These are phyloP conservation scores for Epicoccum nigrum DNA, from an alignment of 2,329 filamentous ascomycete genomes.

Conservation along the genomic window DNA sequence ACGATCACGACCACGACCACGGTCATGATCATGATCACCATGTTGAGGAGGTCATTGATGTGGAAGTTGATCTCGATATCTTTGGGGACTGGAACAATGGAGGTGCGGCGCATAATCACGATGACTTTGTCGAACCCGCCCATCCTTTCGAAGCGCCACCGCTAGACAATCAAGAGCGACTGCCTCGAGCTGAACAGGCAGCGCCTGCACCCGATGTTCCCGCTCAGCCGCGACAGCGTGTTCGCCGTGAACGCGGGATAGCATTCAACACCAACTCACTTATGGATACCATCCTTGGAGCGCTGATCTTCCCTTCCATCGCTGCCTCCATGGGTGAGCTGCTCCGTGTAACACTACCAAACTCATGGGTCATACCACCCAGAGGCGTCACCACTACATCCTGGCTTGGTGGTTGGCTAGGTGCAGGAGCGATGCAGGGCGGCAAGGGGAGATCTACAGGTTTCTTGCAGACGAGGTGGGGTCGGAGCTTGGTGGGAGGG, in stretches of 20 bases:
- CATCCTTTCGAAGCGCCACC: conserved; percentile 45
- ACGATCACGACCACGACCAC: conserved; percentile 16
- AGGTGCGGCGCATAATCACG: conserved; percentile 39
- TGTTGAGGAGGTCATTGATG: conserved; percentile 57
- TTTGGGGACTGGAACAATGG: conserved; percentile 57
- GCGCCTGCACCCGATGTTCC: conserved; percentile 41
- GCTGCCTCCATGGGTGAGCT: conserved; percentile 79
- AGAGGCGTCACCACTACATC: conserved; percentile 22
- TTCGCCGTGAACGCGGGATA: conserved; percentile 55
- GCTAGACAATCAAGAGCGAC: conserved; percentile 30
- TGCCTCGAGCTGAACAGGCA: conserved; percentile 20
- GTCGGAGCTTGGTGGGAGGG: conserved; percentile 84
- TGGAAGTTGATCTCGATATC: conserved; percentile 46
- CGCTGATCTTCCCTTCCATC: conserved; percentile 80
- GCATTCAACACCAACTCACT: conserved; percentile 61
- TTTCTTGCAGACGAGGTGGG: conserved; percentile 84
- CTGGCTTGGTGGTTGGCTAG: conserved; percentile 32
- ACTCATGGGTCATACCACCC: conserved; percentile 64
- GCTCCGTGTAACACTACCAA: conserved; percentile 71
- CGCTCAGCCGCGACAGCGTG: conserved; percentile 29
- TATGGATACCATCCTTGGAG: conserved; percentile 67
- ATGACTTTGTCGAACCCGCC: conserved; percentile 31
- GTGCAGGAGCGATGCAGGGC: conserved; percentile 17
- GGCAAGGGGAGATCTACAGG: conserved; percentile 58
- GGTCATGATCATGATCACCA: conserved; percentile 39